Evolutionary conservation across 768 basidiomycete genomes (phyloP).

Genomic region (Rubroboletus pulcherrimus): DNA sequence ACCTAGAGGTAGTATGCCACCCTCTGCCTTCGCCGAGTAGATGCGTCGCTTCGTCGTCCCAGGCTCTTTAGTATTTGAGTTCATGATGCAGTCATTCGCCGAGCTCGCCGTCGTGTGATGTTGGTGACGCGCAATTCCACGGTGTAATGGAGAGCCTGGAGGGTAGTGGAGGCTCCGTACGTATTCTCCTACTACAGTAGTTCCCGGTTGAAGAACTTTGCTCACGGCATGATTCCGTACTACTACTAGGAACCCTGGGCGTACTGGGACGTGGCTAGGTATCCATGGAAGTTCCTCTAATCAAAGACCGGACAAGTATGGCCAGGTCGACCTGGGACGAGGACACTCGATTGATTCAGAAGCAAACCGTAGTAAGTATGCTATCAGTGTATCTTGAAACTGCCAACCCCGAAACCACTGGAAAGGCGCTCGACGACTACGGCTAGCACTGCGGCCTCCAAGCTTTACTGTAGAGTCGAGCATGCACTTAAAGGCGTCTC

Average conservation of each 20-base stretch:
- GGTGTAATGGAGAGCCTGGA: background rate
- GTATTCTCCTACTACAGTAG: background rate
- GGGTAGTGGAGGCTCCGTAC: too few relatives aligned
- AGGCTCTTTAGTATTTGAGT: background rate
- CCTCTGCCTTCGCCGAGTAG: background rate
- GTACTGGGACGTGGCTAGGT: too few relatives aligned
- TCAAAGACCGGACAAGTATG: too few relatives aligned
- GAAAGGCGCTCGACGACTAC: too few relatives aligned
- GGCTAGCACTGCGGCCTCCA: too few relatives aligned
- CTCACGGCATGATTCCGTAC: background rate
- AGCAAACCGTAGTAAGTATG: too few relatives aligned
- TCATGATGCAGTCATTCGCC: slow-evolving; percentile 3
- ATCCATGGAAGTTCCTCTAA: background rate
- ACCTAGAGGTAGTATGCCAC: slow-evolving; percentile 1
- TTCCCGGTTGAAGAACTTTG: background rate
- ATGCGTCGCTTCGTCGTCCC: background rate
- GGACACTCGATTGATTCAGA: too few relatives aligned
- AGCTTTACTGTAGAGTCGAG: too few relatives aligned
- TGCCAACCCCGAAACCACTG: background rate
- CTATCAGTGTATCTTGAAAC: background rate
- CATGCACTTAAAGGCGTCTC: too few relatives aligned
- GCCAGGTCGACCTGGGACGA: too few relatives aligned
- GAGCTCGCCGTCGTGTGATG: background rate
- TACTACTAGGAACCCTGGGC: too few relatives aligned
- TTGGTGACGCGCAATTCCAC: background rate